A percentile compares a stretch with the other conserved stretches of the same genome.
phyloP scores from a whole-genome alignment of 805 yeast genomes.

The Zygosaccharomyces gambellarensis region DNA sequence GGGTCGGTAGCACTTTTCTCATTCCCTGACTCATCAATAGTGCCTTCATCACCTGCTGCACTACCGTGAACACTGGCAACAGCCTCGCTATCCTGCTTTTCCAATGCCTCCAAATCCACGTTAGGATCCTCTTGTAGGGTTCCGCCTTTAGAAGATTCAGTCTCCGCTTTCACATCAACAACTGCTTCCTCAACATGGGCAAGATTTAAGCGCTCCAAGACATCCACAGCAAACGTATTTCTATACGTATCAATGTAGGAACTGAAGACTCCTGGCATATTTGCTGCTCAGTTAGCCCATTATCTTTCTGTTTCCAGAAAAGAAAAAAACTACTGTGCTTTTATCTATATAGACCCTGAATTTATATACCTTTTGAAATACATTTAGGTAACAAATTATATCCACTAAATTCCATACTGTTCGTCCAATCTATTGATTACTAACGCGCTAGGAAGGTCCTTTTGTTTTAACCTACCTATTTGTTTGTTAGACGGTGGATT shows the following conservation, averaged over 20 bases:
- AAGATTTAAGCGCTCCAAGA: slow-evolving; percentile 16
- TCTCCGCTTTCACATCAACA: neutral
- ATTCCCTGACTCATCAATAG: neutral
- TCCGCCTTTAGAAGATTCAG: neutral
- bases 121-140: neutral
- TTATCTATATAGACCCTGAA: too few relatives aligned
- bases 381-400: too few relatives aligned
- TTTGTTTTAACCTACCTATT: too few relatives aligned
- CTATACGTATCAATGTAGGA: slow-evolving; percentile 10
- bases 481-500: too few relatives aligned
- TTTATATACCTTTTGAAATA: too few relatives aligned
- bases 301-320: neutral
- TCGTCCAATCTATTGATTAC: too few relatives aligned
- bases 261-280: neutral
- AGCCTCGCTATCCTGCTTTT: neutral
- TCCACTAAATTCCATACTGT: too few relatives aligned
- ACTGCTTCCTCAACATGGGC: neutral
- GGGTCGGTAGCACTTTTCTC: slow-evolving; percentile 26
- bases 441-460: too few relatives aligned
- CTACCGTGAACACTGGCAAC: neutral
- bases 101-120: neutral
- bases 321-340: neutral
- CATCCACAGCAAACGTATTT: slow-evolving; percentile 26
- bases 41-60: neutral
- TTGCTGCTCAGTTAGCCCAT: neutral